Conservation (phyloP, 2,329 filamentous ascomycete genomes). For the Pyrenophora graminea region DNA sequence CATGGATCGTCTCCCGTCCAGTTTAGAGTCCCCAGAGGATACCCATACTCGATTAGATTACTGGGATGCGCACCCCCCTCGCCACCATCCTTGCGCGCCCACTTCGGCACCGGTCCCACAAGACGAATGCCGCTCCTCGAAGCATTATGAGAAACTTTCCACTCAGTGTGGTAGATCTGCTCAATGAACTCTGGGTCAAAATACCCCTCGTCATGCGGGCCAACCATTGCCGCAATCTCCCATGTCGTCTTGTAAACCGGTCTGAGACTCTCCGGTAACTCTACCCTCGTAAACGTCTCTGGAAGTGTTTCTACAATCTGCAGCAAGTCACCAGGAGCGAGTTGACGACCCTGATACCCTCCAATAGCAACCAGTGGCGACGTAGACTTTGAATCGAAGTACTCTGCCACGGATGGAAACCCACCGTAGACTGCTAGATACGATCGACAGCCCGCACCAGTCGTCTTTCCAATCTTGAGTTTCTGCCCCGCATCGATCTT, state of each 20-base stretch:
- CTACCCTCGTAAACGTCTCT: conserved; percentile 32
- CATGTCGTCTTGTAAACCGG: conserved; percentile 56
- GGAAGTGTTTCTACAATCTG: conserved; percentile 50
- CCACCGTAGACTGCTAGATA: conserved; percentile 64
- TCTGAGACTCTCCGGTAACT: conserved; percentile 52
- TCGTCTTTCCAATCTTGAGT: conserved; percentile 60
- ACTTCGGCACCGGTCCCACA: conserved; percentile 62
- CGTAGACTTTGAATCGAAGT: conserved; percentile 64
- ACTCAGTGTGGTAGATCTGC: conserved; percentile 61
- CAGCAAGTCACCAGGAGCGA: conserved; percentile 60
- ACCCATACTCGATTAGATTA: conserved; percentile 60
- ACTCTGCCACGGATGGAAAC: conserved; percentile 58
- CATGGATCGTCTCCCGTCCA: conserved; percentile 66
- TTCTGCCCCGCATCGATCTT: conserved; percentile 56
- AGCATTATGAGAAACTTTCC: conserved; percentile 65
- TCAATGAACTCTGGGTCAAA: conserved; percentile 58
- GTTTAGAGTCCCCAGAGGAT: conserved; percentile 62
- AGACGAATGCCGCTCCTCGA: conserved; percentile 65
- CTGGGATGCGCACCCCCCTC: conserved; percentile 67
- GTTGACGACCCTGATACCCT: conserved; percentile 62
- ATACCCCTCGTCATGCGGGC: conserved; percentile 62
- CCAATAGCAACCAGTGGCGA: conserved; percentile 62
- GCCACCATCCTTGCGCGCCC: conserved; percentile 63
- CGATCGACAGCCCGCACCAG: conserved; percentile 58
- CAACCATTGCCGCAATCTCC: conserved; percentile 60